Conservation (phyloP, 352 stramenopile genomes). For the Pythium phragmiticola region DNA sequence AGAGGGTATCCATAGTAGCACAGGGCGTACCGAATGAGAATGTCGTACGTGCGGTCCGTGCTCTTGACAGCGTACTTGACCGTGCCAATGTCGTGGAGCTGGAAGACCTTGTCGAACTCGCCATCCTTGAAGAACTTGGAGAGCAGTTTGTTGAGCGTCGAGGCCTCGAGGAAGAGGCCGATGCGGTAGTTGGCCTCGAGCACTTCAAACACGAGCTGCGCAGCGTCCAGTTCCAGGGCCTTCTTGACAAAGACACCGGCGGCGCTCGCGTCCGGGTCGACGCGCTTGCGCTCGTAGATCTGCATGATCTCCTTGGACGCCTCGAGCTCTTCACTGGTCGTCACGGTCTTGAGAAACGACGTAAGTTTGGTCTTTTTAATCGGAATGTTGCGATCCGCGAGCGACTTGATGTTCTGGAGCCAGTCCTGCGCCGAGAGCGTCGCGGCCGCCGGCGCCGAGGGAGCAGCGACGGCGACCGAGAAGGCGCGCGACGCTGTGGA, state of each 20-base stretch:
- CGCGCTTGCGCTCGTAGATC: conserved; percentile 85
- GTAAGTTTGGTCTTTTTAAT: conserved; percentile 85
- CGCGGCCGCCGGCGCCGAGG: not conserved
- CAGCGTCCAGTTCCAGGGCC: conserved; percentile 70
- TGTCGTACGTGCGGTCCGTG: conserved; percentile 82
- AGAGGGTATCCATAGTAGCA: not conserved
- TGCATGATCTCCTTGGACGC: conserved; percentile 85
- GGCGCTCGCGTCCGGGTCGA: conserved; percentile 77
- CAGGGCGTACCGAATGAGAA: conserved; percentile 61
- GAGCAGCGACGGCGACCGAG: conserved; percentile 25
- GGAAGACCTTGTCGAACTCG: conserved; percentile 77
- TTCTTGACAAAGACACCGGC: conserved; percentile 82
- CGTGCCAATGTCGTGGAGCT: conserved; percentile 73
- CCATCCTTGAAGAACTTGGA: conserved; percentile 82
- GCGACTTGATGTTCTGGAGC: conserved; percentile 79
- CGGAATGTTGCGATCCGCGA: conserved; percentile 67
- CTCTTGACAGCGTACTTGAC: conserved; percentile 83
- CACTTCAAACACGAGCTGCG: conserved; percentile 74
- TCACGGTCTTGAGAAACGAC: conserved; percentile 83
- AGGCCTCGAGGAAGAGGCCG: conserved; percentile 73
- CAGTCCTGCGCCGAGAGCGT: conserved; percentile 66
- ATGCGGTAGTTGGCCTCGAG: conserved; percentile 83
- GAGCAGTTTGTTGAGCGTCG: conserved; percentile 81
- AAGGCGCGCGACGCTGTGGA: conserved; percentile 30
- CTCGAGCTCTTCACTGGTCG: conserved; percentile 75